Conservation (phyloP, 345 rosid species). For the Lepidium aucheri region DNA sequence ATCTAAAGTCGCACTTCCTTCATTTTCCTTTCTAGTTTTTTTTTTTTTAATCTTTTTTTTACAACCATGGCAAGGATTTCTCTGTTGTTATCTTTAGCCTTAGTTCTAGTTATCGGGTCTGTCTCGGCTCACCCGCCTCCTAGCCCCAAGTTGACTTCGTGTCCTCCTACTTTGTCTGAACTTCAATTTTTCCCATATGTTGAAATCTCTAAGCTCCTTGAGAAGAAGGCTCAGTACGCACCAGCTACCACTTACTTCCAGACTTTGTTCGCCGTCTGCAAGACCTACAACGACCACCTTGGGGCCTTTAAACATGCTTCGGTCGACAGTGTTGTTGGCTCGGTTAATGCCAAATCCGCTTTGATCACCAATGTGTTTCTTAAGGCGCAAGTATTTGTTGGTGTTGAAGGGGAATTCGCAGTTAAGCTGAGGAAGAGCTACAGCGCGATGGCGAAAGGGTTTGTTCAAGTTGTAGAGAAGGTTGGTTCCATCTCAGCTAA, state of each 20-base stretch:
- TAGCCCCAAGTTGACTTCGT: neutral
- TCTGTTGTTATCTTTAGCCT: conserved; percentile 23
- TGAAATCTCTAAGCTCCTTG: neutral
- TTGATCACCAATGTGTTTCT: neutral
- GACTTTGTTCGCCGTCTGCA: conserved; percentile 1
- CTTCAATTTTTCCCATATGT: conserved; percentile 8
- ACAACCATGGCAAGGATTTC: conserved; percentile 33
- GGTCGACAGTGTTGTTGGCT: neutral
- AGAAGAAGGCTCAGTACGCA: neutral
- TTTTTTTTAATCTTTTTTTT: neutral
- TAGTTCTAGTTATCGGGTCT: conserved; percentile 15
- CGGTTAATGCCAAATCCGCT: neutral
- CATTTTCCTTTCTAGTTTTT: conserved; percentile 4
- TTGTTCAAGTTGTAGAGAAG: neutral
- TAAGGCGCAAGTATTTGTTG: neutral
- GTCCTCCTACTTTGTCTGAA: conserved; percentile 1
- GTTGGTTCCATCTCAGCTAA: neutral
- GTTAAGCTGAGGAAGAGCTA: neutral
- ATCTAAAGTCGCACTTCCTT: conserved; percentile 17
- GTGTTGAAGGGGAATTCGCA: neutral
- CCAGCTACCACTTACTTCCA: neutral
- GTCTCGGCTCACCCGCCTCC: conserved; percentile 18
- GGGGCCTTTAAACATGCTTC: neutral
- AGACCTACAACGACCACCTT: neutral
- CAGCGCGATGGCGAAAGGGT: neutral